These are phyloP conservation scores for Vigna reflexopilosa DNA, from an alignment of 306 rosid genomes.

Conservation along the genomic window DNA sequence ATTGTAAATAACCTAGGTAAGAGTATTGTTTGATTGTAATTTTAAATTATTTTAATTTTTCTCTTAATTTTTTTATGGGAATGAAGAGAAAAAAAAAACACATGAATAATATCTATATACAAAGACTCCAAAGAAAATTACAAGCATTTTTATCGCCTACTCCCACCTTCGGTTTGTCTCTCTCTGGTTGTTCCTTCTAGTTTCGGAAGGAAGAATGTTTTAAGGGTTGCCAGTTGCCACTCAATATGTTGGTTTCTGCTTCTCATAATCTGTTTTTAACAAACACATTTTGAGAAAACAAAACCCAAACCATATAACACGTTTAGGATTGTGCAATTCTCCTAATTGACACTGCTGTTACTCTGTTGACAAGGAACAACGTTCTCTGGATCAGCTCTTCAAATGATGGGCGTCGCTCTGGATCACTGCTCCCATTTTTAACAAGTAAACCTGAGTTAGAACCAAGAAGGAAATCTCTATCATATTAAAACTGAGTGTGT, in stretches of 20 bases:
- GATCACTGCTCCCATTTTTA: constrained; percentile 59
- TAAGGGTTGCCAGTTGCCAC: constrained; percentile 4
- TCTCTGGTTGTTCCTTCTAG: not conserved
- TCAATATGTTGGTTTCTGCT: constrained; percentile 17
- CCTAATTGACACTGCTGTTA: constrained; percentile 46
- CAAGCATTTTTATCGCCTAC: not conserved
- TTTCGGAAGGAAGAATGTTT: constrained; percentile 9
- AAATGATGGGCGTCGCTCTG: constrained; percentile 74
- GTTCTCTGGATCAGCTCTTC: constrained; percentile 68
- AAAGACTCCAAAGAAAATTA: not conserved
- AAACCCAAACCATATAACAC: constrained; percentile 30
- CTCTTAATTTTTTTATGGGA: too few relatives aligned
- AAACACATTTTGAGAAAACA: not conserved
- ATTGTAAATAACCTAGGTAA: too few relatives aligned
- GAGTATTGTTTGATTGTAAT: too few relatives aligned
- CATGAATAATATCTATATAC: too few relatives aligned
- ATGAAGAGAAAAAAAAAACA: too few relatives aligned
- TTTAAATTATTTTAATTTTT: too few relatives aligned
- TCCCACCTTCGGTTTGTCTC: not conserved
- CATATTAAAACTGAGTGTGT: constrained; percentile 6
- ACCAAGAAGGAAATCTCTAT: constrained; percentile 28
- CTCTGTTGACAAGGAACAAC: constrained; percentile 47
- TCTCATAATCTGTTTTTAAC: constrained; percentile 13
- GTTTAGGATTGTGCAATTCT: constrained; percentile 50
- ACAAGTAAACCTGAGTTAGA: constrained; percentile 33